Base-by-base conservation (phyloP, 1,284 basidiomycete genomes). In the Hemileia vastatrix region DNA sequence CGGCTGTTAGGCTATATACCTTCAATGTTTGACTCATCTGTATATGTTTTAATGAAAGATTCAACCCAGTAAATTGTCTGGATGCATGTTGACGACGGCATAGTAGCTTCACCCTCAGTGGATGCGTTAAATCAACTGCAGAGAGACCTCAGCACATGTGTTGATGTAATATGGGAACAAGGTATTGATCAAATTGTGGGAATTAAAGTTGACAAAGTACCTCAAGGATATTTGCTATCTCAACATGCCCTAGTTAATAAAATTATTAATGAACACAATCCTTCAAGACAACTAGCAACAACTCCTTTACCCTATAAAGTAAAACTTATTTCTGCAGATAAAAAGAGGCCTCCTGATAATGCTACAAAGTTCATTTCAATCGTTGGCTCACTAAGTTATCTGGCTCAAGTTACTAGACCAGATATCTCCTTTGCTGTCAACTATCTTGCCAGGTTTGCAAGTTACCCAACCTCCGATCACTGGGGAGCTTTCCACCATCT, bases 81-180 rank as follows among this genome's bases (percentile, higher is more conserved):
- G 54, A 45, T 56, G 3, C 36, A 56, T 27, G 54, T 56, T 6
- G 54, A 56, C 19, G 27, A 56, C 27, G 54, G 54, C 5, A 5
- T 56, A 21, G 24, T 56, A 5, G 18, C 23, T 2, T 33, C 40
- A 5, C 15, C 18, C 19, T 45, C 19, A 23, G 36, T 2, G 4
- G 19, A 8, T 4, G 11, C 47, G 8, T 21, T 56, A 33, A 8
- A 24, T n/a, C n/a, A 2, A 6, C n/a, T 56, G 27, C n/a, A 47
- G 43, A 15, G 2, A 2, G 1, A 4, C 4, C 23, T 56, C 4
- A 9, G 2, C 5, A 19, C 19, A 3, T 19, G 6, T 13, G n/a
- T 56, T 3, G 36, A 45, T 24, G 21, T 56, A 9, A 45, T 24
- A 13, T 56, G 54, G 54, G 44, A 44, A 36, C 33, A 5, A 5